Percentiles rank a stretch among this genome's conserved stretches.
These are phyloP conservation scores for Heracleum sosnowskyi DNA, from an alignment of 129 eudicot genomes.

Conservation along the genomic window DNA sequence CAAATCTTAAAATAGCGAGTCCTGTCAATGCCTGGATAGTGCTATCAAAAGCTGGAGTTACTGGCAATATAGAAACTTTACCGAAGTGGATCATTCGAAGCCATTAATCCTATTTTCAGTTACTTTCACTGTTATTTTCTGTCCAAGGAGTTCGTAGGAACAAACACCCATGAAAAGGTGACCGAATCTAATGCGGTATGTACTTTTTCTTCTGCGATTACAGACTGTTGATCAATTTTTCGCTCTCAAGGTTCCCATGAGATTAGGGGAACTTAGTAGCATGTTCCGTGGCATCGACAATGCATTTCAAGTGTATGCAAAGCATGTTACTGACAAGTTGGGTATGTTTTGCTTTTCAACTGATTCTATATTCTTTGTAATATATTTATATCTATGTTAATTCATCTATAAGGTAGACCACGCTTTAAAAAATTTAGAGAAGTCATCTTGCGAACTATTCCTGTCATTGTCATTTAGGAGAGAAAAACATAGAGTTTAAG, in stretches of 20 bases:
- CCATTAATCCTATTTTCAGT: conserved; percentile 4
- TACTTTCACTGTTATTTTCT: conserved; percentile 17
- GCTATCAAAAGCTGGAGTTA: not conserved
- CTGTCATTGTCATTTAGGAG: not conserved
- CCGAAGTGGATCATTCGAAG: not conserved
- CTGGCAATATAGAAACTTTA: not conserved
- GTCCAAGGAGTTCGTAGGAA: conserved; percentile 8
- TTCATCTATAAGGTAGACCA: not conserved
- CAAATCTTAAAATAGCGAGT: not conserved
- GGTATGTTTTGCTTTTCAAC: conserved; percentile 36
- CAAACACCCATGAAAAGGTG: not conserved
- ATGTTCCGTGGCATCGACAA: conserved; percentile 94
- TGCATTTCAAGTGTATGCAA: conserved; percentile 93
- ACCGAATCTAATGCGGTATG: not conserved
- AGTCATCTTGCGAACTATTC: not conserved
- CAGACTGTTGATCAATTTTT: conserved; percentile 98
- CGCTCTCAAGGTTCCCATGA: conserved; percentile 91
- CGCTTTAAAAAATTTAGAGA: not conserved
- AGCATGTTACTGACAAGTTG: conserved; percentile 62
- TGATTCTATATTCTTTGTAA: not conserved
- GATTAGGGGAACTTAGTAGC: conserved; percentile 79
- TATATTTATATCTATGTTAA: not conserved
- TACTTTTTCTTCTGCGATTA: conserved; percentile 11
- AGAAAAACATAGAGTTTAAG: not conserved
- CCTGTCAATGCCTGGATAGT: not conserved